Evolutionary conservation across 148 eudicot genomes (phyloP).

Genomic region (Chenopodium berlandieri): DNA sequence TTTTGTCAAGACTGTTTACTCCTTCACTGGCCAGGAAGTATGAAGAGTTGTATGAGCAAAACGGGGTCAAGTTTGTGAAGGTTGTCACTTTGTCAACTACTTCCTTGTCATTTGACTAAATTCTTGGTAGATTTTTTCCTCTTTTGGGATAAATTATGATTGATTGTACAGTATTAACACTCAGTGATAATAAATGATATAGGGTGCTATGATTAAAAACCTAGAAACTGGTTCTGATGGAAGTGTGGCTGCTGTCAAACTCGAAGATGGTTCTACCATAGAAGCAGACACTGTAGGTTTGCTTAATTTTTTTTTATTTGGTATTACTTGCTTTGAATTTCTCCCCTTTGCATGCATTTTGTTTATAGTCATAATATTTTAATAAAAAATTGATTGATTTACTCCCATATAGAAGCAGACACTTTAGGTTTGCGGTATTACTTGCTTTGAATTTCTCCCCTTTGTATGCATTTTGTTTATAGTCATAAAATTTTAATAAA

Average conservation of each 20-base stretch:
- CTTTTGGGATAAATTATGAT: not conserved
- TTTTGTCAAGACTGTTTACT: slow-evolving; percentile 79
- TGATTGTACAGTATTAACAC: slow-evolving; percentile 9
- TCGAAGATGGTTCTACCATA: slow-evolving; percentile 78
- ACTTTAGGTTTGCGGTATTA: slow-evolving; percentile 44
- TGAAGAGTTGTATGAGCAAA: slow-evolving; percentile 69
- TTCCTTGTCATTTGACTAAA: not conserved
- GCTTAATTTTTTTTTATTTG: not conserved
- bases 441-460: not conserved
- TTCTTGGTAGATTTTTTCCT: not conserved
- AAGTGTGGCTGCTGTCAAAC: slow-evolving; percentile 69
- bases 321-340: not conserved
- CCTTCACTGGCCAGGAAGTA: slow-evolving; percentile 81
- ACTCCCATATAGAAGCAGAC: slow-evolving; percentile 60
- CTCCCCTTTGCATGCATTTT: not conserved
- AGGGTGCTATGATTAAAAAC: slow-evolving; percentile 76
- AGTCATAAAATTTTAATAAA: not conserved
- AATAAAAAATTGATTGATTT: not conserved
- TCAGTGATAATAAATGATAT: not conserved
- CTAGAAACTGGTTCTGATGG: slow-evolving; percentile 92
- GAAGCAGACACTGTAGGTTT: slow-evolving; percentile 82
- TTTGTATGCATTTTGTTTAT: not conserved
- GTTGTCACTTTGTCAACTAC: slow-evolving; percentile 29
- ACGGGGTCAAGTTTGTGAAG: slow-evolving; percentile 86
- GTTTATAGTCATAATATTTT: not conserved